phyloP scores from a whole-genome alignment of 768 basidiomycete species.

The Megacollybia marginata region DNA sequence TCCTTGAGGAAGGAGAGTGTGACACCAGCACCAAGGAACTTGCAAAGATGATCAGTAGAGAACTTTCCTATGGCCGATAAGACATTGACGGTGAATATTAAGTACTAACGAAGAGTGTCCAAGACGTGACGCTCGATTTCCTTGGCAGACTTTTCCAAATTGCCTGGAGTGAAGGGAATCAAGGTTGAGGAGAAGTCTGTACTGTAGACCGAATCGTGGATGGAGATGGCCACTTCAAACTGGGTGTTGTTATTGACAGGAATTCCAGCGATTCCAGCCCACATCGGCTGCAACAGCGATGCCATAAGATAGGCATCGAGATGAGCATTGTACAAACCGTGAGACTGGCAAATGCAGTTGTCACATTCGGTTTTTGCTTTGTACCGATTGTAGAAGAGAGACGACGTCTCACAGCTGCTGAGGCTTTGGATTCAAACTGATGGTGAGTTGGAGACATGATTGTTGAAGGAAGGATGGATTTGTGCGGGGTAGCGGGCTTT shows the following conservation, averaged over 20 bases:
- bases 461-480: constrained; percentile 18
- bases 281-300: constrained; percentile 59
- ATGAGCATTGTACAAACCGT: constrained; percentile 36
- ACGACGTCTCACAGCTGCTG: constrained; percentile 56
- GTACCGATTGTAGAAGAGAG: constrained; percentile 49
- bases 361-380: constrained; percentile 45
- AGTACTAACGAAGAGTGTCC: constrained; percentile 52
- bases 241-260: constrained; percentile 50
- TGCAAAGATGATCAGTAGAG: constrained; percentile 71
- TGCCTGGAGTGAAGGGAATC: constrained; percentile 43
- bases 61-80: constrained; percentile 61
- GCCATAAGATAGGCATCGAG: constrained; percentile 6
- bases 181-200: constrained; percentile 64
- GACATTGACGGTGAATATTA: constrained; percentile 23
- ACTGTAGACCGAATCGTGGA: constrained; percentile 77
- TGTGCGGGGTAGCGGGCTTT: background rate
- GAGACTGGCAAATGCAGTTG: constrained; percentile 51
- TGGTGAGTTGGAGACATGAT: constrained; percentile 44
- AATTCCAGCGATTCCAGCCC: constrained; percentile 72
- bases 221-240: constrained; percentile 68
- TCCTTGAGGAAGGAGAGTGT: constrained; percentile 65
- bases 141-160: constrained; percentile 47
- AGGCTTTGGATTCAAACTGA: constrained; percentile 58
- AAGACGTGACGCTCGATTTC: constrained; percentile 60
- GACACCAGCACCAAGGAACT: constrained; percentile 80